phyloP scores from a whole-genome alignment of 768 basidiomycete species.

The Candolleomyces aberdarensis region DNA sequence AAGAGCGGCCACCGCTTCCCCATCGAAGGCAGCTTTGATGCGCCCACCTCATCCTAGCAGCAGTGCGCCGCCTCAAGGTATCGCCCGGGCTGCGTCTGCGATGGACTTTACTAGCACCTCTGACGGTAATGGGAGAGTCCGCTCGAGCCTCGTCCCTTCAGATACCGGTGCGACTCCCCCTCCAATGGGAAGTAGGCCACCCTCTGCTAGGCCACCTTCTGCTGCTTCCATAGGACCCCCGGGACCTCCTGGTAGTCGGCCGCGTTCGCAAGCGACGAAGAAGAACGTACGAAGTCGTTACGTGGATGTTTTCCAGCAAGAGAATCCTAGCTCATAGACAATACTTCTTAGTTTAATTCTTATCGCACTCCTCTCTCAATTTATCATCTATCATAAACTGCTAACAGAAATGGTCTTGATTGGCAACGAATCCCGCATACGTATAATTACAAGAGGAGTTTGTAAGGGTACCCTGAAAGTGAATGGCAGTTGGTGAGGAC shows the following conservation, averaged over 20 bases:
- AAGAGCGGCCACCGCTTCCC: constrained; percentile 84
- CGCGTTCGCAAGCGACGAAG: constrained; percentile 64
- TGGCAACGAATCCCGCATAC: not conserved
- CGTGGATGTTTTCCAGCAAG: constrained; percentile 84
- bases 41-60: constrained; percentile 7
- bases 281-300: constrained; percentile 80
- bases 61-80: constrained; percentile 28
- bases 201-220: constrained; percentile 20
- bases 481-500: not conserved
- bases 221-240: constrained; percentile 31
- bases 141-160: constrained; percentile 62
- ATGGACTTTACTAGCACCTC: constrained; percentile 57
- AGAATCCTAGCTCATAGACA: constrained; percentile 17
- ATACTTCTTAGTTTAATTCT: not conserved
- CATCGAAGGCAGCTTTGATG: constrained; percentile 46
- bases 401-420: not conserved
- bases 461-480: constrained; percentile 73
- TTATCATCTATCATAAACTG: constrained; percentile 4
- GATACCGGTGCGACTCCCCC: constrained; percentile 21
- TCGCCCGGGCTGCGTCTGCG: constrained; percentile 58
- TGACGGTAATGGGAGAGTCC: constrained; percentile 54
- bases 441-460: constrained; percentile 54
- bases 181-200: not conserved
- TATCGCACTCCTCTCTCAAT: not conserved
- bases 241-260: constrained; percentile 29